Evolutionary conservation across 768 basidiomycete species (phyloP).

Genomic region (Tulasnella calospora): DNA sequence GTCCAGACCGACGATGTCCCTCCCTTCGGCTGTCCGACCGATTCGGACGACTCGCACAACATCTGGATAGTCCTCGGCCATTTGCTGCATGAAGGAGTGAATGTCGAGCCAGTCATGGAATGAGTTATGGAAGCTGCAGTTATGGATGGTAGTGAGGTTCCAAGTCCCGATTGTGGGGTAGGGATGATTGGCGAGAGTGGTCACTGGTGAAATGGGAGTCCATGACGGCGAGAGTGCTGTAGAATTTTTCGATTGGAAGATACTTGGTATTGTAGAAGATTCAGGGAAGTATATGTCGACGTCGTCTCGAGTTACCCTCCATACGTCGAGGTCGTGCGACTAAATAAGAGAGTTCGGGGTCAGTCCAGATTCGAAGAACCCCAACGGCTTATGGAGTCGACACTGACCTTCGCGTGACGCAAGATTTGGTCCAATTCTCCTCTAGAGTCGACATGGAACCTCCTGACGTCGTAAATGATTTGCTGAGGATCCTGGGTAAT

Average conservation of each 20-base stretch:
- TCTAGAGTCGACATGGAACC: not conserved
- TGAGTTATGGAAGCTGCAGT: slow-evolving; percentile 37
- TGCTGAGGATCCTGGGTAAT: not conserved
- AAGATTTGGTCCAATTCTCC: not conserved
- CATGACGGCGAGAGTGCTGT: slow-evolving; percentile 2
- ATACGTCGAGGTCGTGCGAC: slow-evolving; percentile 17
- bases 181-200: not conserved
- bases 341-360: not conserved
- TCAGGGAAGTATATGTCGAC: slow-evolving; percentile 21
- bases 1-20: slow-evolving; percentile 53
- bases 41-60: slow-evolving; percentile 45
- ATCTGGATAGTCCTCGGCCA: slow-evolving; percentile 48
- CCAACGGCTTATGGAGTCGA: not conserved
- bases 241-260: slow-evolving; percentile 8
- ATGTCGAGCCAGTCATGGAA: slow-evolving; percentile 60
- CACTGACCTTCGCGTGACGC: not conserved
- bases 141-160: slow-evolving; percentile 19
- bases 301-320: slow-evolving; percentile 12
- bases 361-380: not conserved
- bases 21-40: slow-evolving; percentile 55
- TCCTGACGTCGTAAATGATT: not conserved
- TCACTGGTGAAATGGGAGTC: not conserved
- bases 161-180: slow-evolving; percentile 15
- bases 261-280: not conserved
- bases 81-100: slow-evolving; percentile 47